Evolutionary conservation across 495 filamentous ascomycete species (phyloP).

Genomic region (Aspergillus steynii): DNA sequence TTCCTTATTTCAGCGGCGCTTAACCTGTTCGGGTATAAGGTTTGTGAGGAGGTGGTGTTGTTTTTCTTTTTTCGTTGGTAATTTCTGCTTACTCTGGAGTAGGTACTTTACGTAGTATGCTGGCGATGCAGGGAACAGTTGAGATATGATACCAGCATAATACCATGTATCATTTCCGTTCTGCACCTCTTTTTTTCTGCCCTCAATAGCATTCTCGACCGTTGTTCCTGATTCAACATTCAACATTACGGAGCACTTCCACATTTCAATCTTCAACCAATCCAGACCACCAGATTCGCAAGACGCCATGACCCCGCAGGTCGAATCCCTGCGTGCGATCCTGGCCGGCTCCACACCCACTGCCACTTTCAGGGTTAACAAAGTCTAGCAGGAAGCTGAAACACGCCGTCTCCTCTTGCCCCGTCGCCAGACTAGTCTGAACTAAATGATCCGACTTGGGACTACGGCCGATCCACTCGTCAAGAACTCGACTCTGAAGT

Average conservation of each 20-base stretch:
- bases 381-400: conserved; percentile 35
- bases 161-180: no score
- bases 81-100: neutral
- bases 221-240: no score
- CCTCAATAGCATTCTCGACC: no score
- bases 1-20: conserved; percentile 21
- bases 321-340: conserved; percentile 42
- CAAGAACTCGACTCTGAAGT: neutral
- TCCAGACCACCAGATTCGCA: neutral
- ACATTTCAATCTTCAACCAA: neutral
- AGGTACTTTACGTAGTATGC: no score
- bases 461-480: conserved; percentile 4
- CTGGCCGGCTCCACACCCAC: conserved; percentile 34
- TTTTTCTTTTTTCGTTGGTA: neutral
- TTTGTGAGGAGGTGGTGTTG: conserved; percentile 9
- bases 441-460: neutral
- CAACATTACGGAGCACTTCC: no score
- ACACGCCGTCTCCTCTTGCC: conserved; percentile 26
- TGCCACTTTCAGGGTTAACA: conserved; percentile 39
- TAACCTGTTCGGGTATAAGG: conserved; percentile 19
- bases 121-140: neutral
- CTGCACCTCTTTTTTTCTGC: no score
- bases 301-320: conserved; percentile 28
- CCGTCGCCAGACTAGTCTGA: conserved; percentile 5
- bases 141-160: no score